Conservation (phyloP, 768 basidiomycete genomes). For the Omphalotus guepiniiformis region DNA sequence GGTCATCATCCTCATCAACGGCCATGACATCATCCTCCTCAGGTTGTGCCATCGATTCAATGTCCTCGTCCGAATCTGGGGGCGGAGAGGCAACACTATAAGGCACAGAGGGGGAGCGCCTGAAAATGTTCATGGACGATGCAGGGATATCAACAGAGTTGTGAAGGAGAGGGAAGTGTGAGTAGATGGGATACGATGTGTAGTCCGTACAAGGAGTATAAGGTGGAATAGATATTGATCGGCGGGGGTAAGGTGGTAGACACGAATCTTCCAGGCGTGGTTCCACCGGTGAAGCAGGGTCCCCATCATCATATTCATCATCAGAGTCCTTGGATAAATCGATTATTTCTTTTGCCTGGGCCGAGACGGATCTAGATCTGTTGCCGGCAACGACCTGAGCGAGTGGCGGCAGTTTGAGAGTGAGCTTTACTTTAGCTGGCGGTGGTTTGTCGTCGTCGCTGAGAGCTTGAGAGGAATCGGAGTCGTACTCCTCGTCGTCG, state of each 20-base stretch:
- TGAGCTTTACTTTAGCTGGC: constrained; percentile 68
- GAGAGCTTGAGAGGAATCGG: constrained; percentile 26
- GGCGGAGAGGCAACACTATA: constrained; percentile 62
- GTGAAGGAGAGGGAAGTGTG: too few species aligned
- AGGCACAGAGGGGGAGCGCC: constrained; percentile 57
- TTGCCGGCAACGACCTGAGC: too few species aligned
- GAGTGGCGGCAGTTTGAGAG: constrained; percentile 41
- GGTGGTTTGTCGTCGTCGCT: constrained; percentile 35
- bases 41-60: not conserved
- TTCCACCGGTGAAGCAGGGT: constrained; percentile 26
- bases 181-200: constrained; percentile 21
- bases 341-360: not conserved
- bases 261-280: constrained; percentile 28
- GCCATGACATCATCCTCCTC: not conserved
- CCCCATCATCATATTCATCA: constrained; percentile 8
- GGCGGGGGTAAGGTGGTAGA: constrained; percentile 51
- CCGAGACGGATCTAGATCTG: constrained; percentile 5
- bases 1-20: constrained; percentile 1
- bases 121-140: constrained; percentile 27
- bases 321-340: not conserved
- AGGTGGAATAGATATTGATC: constrained; percentile 52
- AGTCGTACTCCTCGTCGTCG: constrained; percentile 1
- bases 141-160: constrained; percentile 13
- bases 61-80: constrained; percentile 58
- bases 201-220: constrained; percentile 48